Evolutionary conservation across 2,329 filamentous ascomycete genomes (phyloP).

Genomic region (Apiospora koreana): DNA sequence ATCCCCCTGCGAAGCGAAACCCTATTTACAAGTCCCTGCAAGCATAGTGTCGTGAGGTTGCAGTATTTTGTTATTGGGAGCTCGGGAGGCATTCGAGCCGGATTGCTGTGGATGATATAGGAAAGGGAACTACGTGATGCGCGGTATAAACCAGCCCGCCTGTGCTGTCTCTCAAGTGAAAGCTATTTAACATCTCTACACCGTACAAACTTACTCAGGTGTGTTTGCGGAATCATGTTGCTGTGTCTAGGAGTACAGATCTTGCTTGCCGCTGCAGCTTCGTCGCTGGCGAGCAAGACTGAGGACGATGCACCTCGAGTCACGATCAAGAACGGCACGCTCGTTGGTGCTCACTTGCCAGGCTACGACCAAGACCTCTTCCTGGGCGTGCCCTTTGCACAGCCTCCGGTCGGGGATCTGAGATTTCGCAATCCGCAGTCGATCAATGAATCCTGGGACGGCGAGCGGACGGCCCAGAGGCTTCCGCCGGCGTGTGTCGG

Average conservation of each 20-base stretch:
- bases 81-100: background rate
- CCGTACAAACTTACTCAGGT: background rate
- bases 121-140: background rate
- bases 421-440: constrained; percentile 49
- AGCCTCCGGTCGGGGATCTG: constrained; percentile 38
- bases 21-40: background rate
- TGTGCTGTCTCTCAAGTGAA: background rate
- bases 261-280: background rate
- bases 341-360: background rate
- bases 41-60: background rate
- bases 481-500: background rate
- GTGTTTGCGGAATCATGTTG: background rate
- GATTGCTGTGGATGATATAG: background rate
- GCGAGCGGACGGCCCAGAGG: background rate
- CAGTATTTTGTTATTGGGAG: background rate
- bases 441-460: constrained; percentile 26
- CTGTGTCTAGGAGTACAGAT: background rate
- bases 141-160: background rate
- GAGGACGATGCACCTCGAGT: background rate
- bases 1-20: background rate
- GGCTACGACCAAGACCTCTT: constrained; percentile 46
- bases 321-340: background rate
- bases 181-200: background rate
- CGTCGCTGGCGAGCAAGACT: background rate
- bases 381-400: constrained; percentile 52